phyloP scores from a whole-genome alignment of 305 asterid genomes.

The Plantago coronopus region DNA sequence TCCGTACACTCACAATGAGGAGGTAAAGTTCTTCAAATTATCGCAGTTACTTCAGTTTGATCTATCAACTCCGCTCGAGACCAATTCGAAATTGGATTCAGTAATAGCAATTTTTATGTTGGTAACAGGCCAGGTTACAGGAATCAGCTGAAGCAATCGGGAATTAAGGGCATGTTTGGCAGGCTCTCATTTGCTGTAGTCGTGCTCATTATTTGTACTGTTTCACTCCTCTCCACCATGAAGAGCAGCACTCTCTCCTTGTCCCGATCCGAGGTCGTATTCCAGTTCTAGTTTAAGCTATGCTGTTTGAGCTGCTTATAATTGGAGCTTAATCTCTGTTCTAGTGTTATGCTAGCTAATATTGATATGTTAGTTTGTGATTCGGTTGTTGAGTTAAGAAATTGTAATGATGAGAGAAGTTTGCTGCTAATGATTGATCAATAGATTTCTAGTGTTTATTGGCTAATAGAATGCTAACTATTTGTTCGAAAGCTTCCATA shows the following conservation, averaged over 20 bases:
- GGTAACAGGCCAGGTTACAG: constrained; percentile 51
- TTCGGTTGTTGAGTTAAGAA: too few relatives aligned
- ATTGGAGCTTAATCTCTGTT: background rate
- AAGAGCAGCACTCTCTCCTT: constrained; percentile 35
- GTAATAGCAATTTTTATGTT: constrained; percentile 20
- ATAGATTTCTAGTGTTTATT: too few relatives aligned
- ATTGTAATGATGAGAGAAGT: too few relatives aligned
- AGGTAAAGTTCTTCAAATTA: constrained; percentile 32
- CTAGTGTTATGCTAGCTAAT: background rate
- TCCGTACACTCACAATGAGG: constrained; percentile 35
- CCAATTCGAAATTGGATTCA: constrained; percentile 26
- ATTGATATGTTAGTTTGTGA: too few relatives aligned
- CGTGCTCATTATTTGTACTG: constrained; percentile 61
- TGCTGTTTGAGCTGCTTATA: background rate
- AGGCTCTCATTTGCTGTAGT: constrained; percentile 59
- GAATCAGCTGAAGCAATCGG: constrained; percentile 66
- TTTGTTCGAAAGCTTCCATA: too few relatives aligned
- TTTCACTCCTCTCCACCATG: constrained; percentile 48
- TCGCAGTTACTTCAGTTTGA: background rate
- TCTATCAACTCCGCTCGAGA: background rate
- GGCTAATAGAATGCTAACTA: too few relatives aligned
- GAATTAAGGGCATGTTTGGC: constrained; percentile 69
- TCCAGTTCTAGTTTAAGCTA: background rate
- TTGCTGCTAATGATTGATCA: too few relatives aligned
- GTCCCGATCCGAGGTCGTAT: constrained; percentile 42